These are phyloP conservation scores for Lepiota brunneoincarnata DNA, from an alignment of 768 basidiomycete species.

Conservation along the genomic window DNA sequence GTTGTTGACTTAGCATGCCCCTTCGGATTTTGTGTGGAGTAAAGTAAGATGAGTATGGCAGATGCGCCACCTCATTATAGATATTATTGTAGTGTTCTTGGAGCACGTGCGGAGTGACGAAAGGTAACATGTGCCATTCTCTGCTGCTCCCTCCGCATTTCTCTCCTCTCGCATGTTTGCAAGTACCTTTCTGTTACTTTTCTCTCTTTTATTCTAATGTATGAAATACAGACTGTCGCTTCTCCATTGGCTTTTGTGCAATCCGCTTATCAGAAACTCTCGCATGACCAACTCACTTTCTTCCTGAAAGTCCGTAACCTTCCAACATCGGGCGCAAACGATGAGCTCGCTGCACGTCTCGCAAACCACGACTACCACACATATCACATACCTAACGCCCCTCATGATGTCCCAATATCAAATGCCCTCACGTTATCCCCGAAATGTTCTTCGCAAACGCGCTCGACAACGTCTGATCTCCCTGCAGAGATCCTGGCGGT, in stretches of 20 bases:
- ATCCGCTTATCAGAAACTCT: conserved; percentile 67
- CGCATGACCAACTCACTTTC: conserved; percentile 64
- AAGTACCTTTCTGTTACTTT: not conserved
- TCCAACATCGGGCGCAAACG: conserved; percentile 58
- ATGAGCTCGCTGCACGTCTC: conserved; percentile 68
- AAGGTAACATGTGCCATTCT: not conserved
- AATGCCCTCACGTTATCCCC: conserved; percentile 22
- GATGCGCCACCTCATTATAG: no score
- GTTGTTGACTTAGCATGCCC: not conserved
- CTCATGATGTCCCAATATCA: conserved; percentile 24
- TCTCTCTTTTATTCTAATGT: not conserved
- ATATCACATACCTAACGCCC: conserved; percentile 54
- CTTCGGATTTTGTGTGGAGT: no score
- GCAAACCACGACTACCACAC: conserved; percentile 74
- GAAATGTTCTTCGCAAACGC: conserved; percentile 21
- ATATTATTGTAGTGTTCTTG: no score
- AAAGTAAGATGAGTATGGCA: no score
- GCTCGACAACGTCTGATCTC: conserved; percentile 51
- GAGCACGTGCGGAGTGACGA: not conserved
- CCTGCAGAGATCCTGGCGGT: conserved; percentile 76
- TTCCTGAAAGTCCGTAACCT: conserved; percentile 74
- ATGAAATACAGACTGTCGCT: not conserved
- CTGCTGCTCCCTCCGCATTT: not conserved
- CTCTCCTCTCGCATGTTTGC: conserved; percentile 8
- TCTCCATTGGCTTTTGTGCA: conserved; percentile 47